Evolutionary conservation across 805 yeast genomes (phyloP).

Genomic region (Suhomyces kilbournensis): DNA sequence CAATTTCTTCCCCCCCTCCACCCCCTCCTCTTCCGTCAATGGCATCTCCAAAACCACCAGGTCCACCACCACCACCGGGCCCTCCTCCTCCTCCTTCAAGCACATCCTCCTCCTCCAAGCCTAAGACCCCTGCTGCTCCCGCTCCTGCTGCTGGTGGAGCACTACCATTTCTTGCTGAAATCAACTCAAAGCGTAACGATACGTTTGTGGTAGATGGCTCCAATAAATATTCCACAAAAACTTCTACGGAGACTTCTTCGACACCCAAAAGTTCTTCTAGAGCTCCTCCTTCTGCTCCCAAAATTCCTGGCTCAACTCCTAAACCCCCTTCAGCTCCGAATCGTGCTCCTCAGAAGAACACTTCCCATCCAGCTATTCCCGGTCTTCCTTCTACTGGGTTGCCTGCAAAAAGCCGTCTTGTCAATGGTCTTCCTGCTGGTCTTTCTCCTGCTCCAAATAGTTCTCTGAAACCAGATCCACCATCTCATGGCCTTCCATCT

Average conservation of each 20-base stretch:
- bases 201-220: constrained; percentile 42
- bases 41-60: constrained; percentile 13
- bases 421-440: neutral
- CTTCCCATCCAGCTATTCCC: neutral
- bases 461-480: neutral
- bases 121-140: constrained; percentile 7
- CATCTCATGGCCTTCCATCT: neutral
- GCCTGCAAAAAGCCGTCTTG: neutral
- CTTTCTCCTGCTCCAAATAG: neutral
- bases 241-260: neutral
- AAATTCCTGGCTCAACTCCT: constrained; percentile 7
- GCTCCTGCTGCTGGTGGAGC: constrained; percentile 31
- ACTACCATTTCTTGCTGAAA: constrained; percentile 50
- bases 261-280: neutral
- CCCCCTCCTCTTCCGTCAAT: constrained; percentile 9
- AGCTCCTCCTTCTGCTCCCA: neutral
- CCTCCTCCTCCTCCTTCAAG: constrained; percentile 8
- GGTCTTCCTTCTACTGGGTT: neutral
- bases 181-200: constrained; percentile 48
- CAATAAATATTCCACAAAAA: constrained; percentile 8
- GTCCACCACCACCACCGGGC: constrained; percentile 12
- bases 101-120: constrained; percentile 2
- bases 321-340: neutral
- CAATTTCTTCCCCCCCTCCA: constrained; percentile 6
- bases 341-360: neutral